Conservation (phyloP, 208 protist genomes). For the Trichomonas gallinae region DNA sequence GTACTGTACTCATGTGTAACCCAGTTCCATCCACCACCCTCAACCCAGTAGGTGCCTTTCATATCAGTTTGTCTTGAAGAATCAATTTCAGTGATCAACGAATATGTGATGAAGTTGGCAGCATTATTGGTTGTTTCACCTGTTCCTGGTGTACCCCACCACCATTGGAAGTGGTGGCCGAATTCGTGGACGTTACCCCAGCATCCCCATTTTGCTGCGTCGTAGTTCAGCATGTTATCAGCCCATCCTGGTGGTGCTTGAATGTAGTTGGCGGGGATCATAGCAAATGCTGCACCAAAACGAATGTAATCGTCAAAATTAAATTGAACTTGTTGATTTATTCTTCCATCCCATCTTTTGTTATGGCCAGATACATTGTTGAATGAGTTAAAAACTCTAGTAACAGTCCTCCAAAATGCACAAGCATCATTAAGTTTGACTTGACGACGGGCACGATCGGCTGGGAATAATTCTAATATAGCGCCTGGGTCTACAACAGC, state of each 20-base stretch:
- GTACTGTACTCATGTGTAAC: neutral
- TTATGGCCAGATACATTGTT: neutral
- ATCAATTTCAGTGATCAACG: neutral
- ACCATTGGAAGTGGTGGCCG: neutral
- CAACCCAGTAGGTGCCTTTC: neutral
- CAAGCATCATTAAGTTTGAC: neutral
- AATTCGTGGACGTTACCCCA: neutral
- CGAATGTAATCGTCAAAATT: neutral
- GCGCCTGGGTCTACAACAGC: neutral
- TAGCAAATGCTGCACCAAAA: neutral
- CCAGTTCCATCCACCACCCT: neutral
- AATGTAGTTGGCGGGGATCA: neutral
- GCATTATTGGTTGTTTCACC: neutral
- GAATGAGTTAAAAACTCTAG: neutral
- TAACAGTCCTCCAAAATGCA: neutral
- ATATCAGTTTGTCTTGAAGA: neutral
- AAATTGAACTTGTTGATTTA: too few species aligned
- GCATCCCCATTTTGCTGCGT: too few species aligned
- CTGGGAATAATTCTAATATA: too few species aligned
- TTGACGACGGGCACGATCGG: too few species aligned
- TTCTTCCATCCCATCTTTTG: neutral
- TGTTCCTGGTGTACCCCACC: neutral
- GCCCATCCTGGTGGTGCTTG: neutral
- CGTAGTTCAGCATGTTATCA: neutral
- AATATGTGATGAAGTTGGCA: neutral